Conservation (phyloP, 306 rosid species). For the Cucurbita pepo region DNA sequence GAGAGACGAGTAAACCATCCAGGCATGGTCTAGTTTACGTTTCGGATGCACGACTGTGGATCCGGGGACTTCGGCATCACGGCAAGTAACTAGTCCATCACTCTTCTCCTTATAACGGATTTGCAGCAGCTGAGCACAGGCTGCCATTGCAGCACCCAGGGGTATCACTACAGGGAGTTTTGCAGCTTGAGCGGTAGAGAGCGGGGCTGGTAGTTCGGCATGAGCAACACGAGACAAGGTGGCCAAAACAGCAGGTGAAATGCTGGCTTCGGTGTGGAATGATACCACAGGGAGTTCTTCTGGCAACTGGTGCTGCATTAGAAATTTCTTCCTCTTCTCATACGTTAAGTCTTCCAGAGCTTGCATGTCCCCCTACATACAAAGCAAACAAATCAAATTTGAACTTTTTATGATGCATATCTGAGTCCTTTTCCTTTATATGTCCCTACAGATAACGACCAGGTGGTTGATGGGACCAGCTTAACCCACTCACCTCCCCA, state of each 20-base stretch:
- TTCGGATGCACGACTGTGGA: constrained; percentile 72
- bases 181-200: constrained; percentile 36
- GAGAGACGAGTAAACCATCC: constrained; percentile 89
- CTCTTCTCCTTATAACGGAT: constrained; percentile 79
- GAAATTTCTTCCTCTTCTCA: constrained; percentile 67
- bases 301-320: constrained; percentile 59
- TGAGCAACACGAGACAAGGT: constrained; percentile 82
- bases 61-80: constrained; percentile 90
- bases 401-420: background rate
- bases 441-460: background rate
- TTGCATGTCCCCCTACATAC: constrained; percentile 77
- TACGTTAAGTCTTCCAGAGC: constrained; percentile 93
- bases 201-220: constrained; percentile 64
- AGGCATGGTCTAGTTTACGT: constrained; percentile 79
- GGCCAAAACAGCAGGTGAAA: constrained; percentile 67
- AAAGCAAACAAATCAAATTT: background rate
- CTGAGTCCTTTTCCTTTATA: background rate
- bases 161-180: constrained; percentile 82
- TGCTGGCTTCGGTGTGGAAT: constrained; percentile 67
- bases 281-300: constrained; percentile 71
- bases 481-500: background rate
- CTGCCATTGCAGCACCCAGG: constrained; percentile 93
- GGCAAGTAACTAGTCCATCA: constrained; percentile 82
- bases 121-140: constrained; percentile 87
- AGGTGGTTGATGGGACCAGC: background rate